Percentiles rank a stretch among this genome's conserved stretches.
Evolutionary conservation across 2,329 filamentous ascomycete species (phyloP).

Genomic region (Rhexocercosporidium sp.): DNA sequence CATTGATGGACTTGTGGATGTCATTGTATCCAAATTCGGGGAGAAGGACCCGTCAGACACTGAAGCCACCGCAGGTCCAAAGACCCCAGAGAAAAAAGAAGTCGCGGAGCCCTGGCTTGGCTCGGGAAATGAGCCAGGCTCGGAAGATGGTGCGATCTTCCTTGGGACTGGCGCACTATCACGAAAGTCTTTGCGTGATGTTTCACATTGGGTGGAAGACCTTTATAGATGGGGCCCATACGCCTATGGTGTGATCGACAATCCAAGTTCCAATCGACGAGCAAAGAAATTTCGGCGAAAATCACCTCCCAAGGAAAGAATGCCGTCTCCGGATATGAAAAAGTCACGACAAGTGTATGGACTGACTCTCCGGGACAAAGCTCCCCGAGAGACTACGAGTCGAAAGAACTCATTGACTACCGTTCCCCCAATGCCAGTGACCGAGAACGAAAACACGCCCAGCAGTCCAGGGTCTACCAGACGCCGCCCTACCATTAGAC

Average conservation of each 20-base stretch:
- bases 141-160: slow-evolving; percentile 86
- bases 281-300: slow-evolving; percentile 48
- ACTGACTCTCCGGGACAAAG: slow-evolving; percentile 13
- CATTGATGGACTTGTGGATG: slow-evolving; percentile 83
- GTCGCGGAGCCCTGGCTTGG: slow-evolving; percentile 71
- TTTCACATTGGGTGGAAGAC: slow-evolving; percentile 88
- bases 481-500: slow-evolving; percentile 23
- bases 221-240: slow-evolving; percentile 83
- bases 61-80: slow-evolving; percentile 14
- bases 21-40: slow-evolving; percentile 88
- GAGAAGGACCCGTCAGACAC: slow-evolving; percentile 38
- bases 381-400: neutral
- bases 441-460: slow-evolving; percentile 13
- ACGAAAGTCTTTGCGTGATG: slow-evolving; percentile 69
- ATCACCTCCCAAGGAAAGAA: slow-evolving; percentile 37
- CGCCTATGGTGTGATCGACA: slow-evolving; percentile 84
- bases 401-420: slow-evolving; percentile 9
- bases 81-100: slow-evolving; percentile 29
- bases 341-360: slow-evolving; percentile 23
- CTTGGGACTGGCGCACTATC: slow-evolving; percentile 78
- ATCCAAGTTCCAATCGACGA: slow-evolving; percentile 68
- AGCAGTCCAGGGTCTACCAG: slow-evolving; percentile 12
- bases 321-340: slow-evolving; percentile 23
- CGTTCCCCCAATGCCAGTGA: slow-evolving; percentile 24
- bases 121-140: slow-evolving; percentile 66